These are phyloP conservation scores for Fragaria nilgerrensis DNA, from an alignment of 306 rosid species.

Conservation along the genomic window DNA sequence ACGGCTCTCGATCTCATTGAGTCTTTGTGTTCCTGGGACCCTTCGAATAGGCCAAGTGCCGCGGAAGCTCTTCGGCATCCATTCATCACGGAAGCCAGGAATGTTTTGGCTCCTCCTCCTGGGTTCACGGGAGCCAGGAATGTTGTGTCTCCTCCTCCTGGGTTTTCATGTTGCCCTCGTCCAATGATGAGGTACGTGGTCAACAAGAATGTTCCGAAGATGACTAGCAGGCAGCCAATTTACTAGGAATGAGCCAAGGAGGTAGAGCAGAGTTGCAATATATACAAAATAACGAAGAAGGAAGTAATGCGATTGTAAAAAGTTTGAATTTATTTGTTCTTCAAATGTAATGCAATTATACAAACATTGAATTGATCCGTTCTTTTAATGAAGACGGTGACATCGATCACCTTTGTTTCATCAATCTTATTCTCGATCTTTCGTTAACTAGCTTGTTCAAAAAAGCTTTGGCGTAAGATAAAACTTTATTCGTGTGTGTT, in stretches of 20 bases:
- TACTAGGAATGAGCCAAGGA: neutral
- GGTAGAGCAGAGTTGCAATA: neutral
- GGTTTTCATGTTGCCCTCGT: neutral
- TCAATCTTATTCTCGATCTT: neutral
- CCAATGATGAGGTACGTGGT: neutral
- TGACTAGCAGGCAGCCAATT: neutral
- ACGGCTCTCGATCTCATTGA: neutral
- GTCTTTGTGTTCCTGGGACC: slow-evolving; percentile 1
- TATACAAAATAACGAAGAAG: neutral
- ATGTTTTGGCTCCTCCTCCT: too few species aligned
- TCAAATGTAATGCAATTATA: neutral
- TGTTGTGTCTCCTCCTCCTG: too few species aligned
- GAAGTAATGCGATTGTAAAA: neutral
- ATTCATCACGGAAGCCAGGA: neutral
- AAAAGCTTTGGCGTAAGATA: neutral
- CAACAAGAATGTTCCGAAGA: neutral
- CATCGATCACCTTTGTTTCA: neutral
- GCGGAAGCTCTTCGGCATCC: neutral
- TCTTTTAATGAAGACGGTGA: neutral
- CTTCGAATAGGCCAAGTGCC: neutral
- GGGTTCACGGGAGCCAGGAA: too few species aligned
- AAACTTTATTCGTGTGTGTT: neutral
- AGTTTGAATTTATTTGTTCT: neutral
- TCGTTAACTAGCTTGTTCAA: neutral
- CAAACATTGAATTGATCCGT: neutral